Base-by-base conservation (phyloP, 352 stramenopile species). In the Pythium graminicola region DNA sequence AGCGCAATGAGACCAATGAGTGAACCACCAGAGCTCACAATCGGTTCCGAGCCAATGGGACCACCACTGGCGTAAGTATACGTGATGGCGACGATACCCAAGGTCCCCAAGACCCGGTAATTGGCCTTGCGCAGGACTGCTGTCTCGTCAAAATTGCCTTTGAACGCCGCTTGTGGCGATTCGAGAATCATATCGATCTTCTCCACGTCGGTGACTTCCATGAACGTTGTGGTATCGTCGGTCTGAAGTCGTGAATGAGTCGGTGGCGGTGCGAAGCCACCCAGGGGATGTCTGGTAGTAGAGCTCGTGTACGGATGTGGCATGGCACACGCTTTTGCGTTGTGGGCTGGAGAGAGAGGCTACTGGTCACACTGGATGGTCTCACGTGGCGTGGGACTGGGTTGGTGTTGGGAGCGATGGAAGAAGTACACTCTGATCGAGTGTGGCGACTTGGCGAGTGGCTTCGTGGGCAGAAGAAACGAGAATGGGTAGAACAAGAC, bases 1-100 rank as follows among this genome's bases (percentile, higher is more conserved):
- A 96, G 77, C 10, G 94, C 14, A 1, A 74, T 23, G 36, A 62
- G 24, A 1, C 85, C 73, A 47, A 88, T 20, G 24, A 90, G 75
- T 13, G 65, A 62, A 14, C 69, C 65, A 5, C 63, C 63, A 0
- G 65, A 47, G 0, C 47, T 45, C 32, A 69, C 48, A n/a, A 76
- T 50, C 19, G 47, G 47, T 28, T 71, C 63, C 2, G 61, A 42
- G 22, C 62, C 65, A n/a, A 68, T 51, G 1, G 65, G 54, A 20
- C 65, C 58, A 38, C 62, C 57, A 44, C 62, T 69, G 5, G 47
- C 19, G 61, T 56, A 65, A 23, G 65, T 28, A 43, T 70, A 70
- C 24, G 54, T 67, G 62, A 70, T 70, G 19, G 57, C 50, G 35
- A 64, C 57, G 28, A 70, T 60, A 17, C 57, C 53, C 1, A 60